Percentiles rank a stretch among this genome's conserved stretches.
Evolutionary conservation across 495 filamentous ascomycete species (phyloP).

Genomic region (Neurospora sp.): DNA sequence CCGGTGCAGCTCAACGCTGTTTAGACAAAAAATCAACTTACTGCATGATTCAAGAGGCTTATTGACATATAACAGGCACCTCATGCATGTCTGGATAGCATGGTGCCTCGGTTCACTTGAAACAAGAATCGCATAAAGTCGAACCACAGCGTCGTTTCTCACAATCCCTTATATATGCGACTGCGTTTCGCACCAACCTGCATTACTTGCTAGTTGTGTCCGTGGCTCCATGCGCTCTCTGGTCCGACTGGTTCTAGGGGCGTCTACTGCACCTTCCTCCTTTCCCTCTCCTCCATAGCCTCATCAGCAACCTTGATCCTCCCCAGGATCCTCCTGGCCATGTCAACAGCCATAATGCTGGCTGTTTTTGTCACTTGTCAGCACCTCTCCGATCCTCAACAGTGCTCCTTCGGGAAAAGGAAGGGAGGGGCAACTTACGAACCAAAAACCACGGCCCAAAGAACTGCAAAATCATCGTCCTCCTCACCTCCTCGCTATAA

Average conservation of each 20-base stretch:
- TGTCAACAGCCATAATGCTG: conserved; percentile 27
- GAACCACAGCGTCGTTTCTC: background rate
- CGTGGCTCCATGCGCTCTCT: too few relatives aligned
- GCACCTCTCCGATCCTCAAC: background rate
- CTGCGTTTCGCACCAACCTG: too few relatives aligned
- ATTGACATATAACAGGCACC: background rate
- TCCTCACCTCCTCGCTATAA: conserved; percentile 39
- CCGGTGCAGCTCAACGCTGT: background rate
- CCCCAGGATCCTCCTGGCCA: conserved; percentile 27
- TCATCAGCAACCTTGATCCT: conserved; percentile 27
- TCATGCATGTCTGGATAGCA: background rate
- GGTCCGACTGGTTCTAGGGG: too few relatives aligned
- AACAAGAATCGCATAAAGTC: background rate
- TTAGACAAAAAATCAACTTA: background rate
- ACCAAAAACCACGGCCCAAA: conserved; percentile 66
- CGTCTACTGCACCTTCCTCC: conserved; percentile 25
- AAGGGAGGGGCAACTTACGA: conserved; percentile 42
- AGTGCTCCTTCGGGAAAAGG: too few relatives aligned
- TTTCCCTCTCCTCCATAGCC: conserved; percentile 22
- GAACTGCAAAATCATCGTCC: conserved; percentile 38
- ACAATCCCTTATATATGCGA: too few relatives aligned
- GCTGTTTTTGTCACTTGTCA: conserved; percentile 14
- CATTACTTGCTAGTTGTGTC: too few relatives aligned
- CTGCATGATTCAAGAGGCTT: background rate
- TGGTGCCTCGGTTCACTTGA: background rate